A percentile compares a stretch with the other conserved stretches of the same genome.
Evolutionary conservation across 106 monocot species (phyloP).

Genomic region (Platanthera guangdongensis): DNA sequence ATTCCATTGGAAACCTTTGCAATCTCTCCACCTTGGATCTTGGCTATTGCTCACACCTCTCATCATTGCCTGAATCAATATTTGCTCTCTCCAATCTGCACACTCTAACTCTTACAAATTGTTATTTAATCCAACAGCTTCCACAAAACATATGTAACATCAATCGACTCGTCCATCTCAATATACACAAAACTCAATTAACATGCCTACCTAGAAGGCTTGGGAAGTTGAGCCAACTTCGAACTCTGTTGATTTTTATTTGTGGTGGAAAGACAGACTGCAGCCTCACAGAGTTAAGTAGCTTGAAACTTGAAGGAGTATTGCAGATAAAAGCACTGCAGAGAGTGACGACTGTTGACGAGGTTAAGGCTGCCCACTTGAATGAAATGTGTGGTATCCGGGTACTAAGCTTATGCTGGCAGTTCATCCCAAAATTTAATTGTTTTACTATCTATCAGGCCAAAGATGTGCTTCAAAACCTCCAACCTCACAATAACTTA

Average conservation of each 20-base stretch:
- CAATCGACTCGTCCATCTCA: conserved; percentile 10
- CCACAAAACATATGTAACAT: conserved; percentile 10
- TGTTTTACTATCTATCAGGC: background rate
- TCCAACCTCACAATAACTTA: conserved; percentile 15
- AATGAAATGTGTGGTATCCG: conserved; percentile 4
- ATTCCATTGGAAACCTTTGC: background rate
- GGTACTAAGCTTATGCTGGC: conserved; percentile 5
- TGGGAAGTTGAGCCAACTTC: conserved; percentile 18
- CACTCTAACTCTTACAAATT: background rate
- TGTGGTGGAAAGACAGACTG: conserved; percentile 1
- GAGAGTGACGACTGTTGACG: background rate
- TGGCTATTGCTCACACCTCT: background rate
- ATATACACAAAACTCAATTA: background rate
- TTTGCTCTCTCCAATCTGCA: conserved; percentile 8
- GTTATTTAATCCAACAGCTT: background rate
- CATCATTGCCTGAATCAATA: conserved; percentile 8
- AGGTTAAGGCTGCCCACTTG: conserved; percentile 11
- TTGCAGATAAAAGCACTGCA: conserved; percentile 2
- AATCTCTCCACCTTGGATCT: background rate
- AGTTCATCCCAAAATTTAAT: too few species aligned
- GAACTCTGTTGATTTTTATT: conserved; percentile 11
- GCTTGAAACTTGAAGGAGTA: conserved; percentile 7
- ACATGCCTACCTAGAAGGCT: conserved; percentile 21
- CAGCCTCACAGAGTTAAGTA: conserved; percentile 11
- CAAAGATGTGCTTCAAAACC: conserved; percentile 13